Conservation (phyloP, 2,329 filamentous ascomycete species). For the Nemania serpens region DNA sequence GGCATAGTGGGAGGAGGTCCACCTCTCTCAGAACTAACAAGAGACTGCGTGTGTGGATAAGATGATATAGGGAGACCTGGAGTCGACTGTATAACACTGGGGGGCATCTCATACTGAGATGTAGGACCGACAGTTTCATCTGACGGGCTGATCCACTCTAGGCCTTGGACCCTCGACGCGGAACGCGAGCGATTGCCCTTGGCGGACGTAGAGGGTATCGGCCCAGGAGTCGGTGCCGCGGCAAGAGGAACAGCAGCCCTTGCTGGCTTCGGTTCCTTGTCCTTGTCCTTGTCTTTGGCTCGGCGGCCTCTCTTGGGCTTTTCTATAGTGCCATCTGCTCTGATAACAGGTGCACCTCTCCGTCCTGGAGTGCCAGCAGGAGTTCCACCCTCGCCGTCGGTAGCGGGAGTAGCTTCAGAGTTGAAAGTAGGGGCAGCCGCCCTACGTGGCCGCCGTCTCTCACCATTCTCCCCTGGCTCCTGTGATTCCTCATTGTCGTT, state of each 20-base stretch:
- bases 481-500: constrained; percentile 60
- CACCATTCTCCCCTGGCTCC: constrained; percentile 63
- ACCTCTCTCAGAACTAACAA: constrained; percentile 37
- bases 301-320: constrained; percentile 51
- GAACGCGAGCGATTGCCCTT: constrained; percentile 59
- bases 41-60: constrained; percentile 36
- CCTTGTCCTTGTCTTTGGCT: constrained; percentile 46
- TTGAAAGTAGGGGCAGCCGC: constrained; percentile 74
- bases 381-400: constrained; percentile 65
- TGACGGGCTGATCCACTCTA: constrained; percentile 47
- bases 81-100: constrained; percentile 47
- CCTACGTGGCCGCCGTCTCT: constrained; percentile 64
- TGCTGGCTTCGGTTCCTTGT: constrained; percentile 49
- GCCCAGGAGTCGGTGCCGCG: constrained; percentile 45
- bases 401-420: constrained; percentile 61
- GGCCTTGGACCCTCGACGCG: constrained; percentile 54
- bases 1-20: constrained; percentile 45
- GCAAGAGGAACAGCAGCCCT: constrained; percentile 50
- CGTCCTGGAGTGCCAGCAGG: constrained; percentile 62
- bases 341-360: constrained; percentile 51
- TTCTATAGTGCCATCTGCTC: constrained; percentile 48
- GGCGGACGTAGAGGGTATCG: constrained; percentile 34
- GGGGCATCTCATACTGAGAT: constrained; percentile 51
- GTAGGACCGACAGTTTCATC: constrained; percentile 48
- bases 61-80: constrained; percentile 45